A percentile compares a stretch with the other conserved stretches of the same genome.
Conservation (phyloP, 164 flowering plant genomes). For the Cinnamomum micranthum region DNA sequence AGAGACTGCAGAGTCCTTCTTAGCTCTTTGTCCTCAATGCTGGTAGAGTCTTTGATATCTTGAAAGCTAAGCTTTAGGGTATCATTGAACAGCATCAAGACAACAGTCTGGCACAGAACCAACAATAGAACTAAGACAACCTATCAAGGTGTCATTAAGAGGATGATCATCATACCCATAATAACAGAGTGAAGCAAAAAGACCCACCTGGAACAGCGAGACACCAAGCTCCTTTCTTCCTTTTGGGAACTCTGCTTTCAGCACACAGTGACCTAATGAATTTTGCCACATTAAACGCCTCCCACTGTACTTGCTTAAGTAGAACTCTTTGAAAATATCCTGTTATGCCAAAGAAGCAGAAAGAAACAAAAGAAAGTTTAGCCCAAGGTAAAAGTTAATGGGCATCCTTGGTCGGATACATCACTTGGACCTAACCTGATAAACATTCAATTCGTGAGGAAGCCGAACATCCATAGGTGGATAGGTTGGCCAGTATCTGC, state of each 20-base stretch:
- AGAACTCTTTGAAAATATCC: slow-evolving; percentile 96
- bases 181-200: slow-evolving; percentile 1
- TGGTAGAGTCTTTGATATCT: slow-evolving; percentile 78
- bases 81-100: slow-evolving; percentile 83
- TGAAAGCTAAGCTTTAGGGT: slow-evolving; percentile 71
- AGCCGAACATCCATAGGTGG: slow-evolving; percentile 96
- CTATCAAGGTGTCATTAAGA: slow-evolving; percentile 1
- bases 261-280: slow-evolving; percentile 86
- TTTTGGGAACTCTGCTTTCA: slow-evolving; percentile 82
- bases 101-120: slow-evolving; percentile 56
- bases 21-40: slow-evolving; percentile 88
- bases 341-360: slow-evolving; percentile 20
- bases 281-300: slow-evolving; percentile 97
- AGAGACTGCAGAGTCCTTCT: slow-evolving; percentile 88
- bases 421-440: slow-evolving; percentile 52
- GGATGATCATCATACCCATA: background rate
- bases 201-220: slow-evolving; percentile 84
- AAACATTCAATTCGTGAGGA: slow-evolving; percentile 86
- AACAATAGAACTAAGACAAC: background rate
- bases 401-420: background rate
- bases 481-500: slow-evolving; percentile 96
- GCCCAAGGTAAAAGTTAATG: background rate
- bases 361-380: background rate
- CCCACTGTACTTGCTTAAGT: slow-evolving; percentile 84
- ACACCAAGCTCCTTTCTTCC: slow-evolving; percentile 95